phyloP scores from a whole-genome alignment of 139 green algal species.

The Micromonas pusilla region DNA sequence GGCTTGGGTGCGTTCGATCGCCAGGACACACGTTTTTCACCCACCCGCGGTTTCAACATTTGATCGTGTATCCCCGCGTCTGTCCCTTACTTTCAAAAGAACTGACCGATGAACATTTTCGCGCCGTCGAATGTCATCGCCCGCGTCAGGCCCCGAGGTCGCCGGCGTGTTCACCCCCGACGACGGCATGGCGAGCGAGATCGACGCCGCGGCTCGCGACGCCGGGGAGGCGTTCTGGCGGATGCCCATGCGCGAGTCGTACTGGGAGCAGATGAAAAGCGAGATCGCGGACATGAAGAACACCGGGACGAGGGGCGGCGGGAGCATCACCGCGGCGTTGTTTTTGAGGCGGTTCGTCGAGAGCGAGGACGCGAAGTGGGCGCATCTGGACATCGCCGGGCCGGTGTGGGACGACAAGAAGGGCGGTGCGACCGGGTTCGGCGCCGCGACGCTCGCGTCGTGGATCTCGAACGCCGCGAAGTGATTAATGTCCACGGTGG shows the following conservation, averaged over 20 bases:
- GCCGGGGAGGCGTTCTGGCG: slow-evolving; percentile 83
- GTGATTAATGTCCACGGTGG: too few relatives aligned
- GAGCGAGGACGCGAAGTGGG: slow-evolving; percentile 66
- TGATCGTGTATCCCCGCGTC: too few relatives aligned
- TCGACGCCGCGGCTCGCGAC: slow-evolving; percentile 7
- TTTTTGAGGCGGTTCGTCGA: slow-evolving; percentile 73
- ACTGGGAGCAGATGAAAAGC: slow-evolving; percentile 58
- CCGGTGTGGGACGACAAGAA: slow-evolving; percentile 79
- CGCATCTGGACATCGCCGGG: slow-evolving; percentile 89
- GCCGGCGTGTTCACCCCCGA: slow-evolving; percentile 66
- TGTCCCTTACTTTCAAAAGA: too few relatives aligned
- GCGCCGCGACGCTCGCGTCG: slow-evolving; percentile 66
- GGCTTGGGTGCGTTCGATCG: too few relatives aligned
- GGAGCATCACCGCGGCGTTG: slow-evolving; percentile 84
- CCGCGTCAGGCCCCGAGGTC: slow-evolving; percentile 62
- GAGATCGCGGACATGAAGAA: slow-evolving; percentile 85
- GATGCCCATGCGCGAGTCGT: slow-evolving; percentile 84
- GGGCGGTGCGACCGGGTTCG: slow-evolving; percentile 79
- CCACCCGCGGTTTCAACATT: too few relatives aligned
- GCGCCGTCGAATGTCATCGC: too few relatives aligned
- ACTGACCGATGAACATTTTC: too few relatives aligned
- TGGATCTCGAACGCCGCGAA: slow-evolving; percentile 50
- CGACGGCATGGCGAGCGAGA: slow-evolving; percentile 47
- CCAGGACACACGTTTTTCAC: too few relatives aligned
- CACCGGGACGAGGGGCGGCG: slow-evolving; percentile 58